These are phyloP conservation scores for Sarocladium brachiariae DNA, from an alignment of 2,329 filamentous ascomycete species.

Conservation along the genomic window DNA sequence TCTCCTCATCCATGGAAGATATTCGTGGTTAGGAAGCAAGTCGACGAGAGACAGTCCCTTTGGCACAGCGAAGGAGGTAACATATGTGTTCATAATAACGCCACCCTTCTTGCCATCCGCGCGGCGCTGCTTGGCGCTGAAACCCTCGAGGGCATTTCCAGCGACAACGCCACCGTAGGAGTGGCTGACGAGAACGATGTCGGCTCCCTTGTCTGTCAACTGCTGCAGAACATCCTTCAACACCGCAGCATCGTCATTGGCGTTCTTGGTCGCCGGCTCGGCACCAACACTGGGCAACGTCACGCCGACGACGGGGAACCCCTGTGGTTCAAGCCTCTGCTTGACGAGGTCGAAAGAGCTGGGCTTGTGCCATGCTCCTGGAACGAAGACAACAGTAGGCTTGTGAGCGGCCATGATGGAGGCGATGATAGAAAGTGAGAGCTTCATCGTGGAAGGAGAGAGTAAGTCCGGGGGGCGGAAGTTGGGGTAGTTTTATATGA, in stretches of 20 bases:
- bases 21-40: conserved; percentile 6
- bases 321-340: not conserved
- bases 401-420: not conserved
- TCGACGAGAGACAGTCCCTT: conserved; percentile 2
- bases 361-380: conserved; percentile 12
- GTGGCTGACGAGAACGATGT: conserved; percentile 8
- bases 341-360: conserved; percentile 3
- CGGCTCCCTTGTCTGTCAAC: not conserved
- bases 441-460: not conserved
- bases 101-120: conserved; percentile 8
- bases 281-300: conserved; percentile 9
- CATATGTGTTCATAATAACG: conserved; percentile 2
- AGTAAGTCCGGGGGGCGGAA: not conserved
- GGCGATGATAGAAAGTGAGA: conserved; percentile 3
- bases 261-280: conserved; percentile 3
- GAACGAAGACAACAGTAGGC: conserved; percentile 12
- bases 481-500: not conserved
- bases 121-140: conserved; percentile 1
- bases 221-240: not conserved
- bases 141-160: conserved; percentile 3
- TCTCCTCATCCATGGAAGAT: conserved; percentile 9
- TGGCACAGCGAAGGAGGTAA: conserved; percentile 6
- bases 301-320: conserved; percentile 1
- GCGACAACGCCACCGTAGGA: conserved; percentile 10
- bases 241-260: not conserved